Percentiles rank a stretch among this genome's conserved stretches.
Evolutionary conservation across 176 grass and related monocot species (phyloP).

Genomic region (Eleusine coracana): DNA sequence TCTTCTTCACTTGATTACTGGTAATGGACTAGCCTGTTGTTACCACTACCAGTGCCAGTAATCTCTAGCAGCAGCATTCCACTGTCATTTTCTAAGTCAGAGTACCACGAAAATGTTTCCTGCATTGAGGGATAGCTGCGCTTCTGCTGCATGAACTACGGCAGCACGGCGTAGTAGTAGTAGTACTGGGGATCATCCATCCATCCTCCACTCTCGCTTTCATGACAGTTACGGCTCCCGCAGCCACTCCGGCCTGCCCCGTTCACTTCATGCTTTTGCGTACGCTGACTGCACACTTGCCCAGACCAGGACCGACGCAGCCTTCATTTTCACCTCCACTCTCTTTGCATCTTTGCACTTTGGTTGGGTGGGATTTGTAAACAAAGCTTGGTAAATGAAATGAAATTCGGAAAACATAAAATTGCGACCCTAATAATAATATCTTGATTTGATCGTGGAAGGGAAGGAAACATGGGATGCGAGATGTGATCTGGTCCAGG

Average conservation of each 20-base stretch:
- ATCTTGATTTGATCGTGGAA: no score
- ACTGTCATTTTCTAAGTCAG: neutral
- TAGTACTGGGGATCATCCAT: neutral
- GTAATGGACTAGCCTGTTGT: neutral
- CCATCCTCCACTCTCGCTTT: conserved; percentile 2
- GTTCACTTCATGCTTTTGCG: neutral
- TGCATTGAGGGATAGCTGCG: neutral
- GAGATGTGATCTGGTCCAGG: neutral
- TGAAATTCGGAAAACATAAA: no score
- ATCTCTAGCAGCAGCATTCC: neutral
- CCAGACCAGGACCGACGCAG: neutral
- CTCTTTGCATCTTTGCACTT: no score
- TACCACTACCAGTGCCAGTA: neutral
- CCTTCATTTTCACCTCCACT: neutral
- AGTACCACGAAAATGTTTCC: neutral
- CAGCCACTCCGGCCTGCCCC: neutral
- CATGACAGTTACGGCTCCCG: conserved; percentile 2
- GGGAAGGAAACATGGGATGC: neutral
- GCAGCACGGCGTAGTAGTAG: neutral
- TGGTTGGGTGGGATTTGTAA: no score
- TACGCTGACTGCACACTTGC: neutral
- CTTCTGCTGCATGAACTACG: neutral
- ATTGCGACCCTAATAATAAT: neutral
- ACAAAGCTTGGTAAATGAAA: neutral
- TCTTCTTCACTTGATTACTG: neutral